A percentile compares a stretch with the other conserved stretches of the same genome.
These are phyloP conservation scores for Castanea mollissima DNA, from an alignment of 306 rosid species.

Conservation along the genomic window DNA sequence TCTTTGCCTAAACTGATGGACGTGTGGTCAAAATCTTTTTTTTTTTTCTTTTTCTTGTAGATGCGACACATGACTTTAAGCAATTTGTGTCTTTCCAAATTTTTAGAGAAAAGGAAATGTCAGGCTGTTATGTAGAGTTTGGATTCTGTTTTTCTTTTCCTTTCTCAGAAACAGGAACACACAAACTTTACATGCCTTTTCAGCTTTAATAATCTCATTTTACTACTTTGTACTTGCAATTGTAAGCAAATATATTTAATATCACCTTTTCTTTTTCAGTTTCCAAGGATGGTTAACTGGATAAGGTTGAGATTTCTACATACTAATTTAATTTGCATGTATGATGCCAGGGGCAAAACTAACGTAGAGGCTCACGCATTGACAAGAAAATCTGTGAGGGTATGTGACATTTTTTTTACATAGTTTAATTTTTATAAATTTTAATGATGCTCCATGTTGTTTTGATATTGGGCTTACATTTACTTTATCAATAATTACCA, in stretches of 20 bases:
- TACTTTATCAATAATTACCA: not conserved
- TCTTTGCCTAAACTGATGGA: not conserved
- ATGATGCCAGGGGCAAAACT: no score
- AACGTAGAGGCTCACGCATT: slow-evolving; percentile 34
- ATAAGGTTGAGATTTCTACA: no score
- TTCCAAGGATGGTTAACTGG: no score
- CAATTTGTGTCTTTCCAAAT: not conserved
- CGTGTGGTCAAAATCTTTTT: not conserved
- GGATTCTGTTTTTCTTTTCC: not conserved
- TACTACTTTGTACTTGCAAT: no score
- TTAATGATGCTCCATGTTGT: not conserved
- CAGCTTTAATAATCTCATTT: no score
- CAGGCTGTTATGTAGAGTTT: not conserved
- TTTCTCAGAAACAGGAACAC: no score
- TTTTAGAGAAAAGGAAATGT: not conserved
- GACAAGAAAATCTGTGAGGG: slow-evolving; percentile 56
- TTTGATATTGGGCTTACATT: not conserved
- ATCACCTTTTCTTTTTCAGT: no score
- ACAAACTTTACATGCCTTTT: no score
- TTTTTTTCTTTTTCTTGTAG: not conserved
- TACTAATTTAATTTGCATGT: no score
- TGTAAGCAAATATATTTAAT: no score
- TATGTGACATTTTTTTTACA: slow-evolving; percentile 30
- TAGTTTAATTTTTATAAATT: not conserved
- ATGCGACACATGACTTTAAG: not conserved